phyloP scores from a whole-genome alignment of 1,284 basidiomycete species.

The Cryptococcus deneoformans region DNA sequence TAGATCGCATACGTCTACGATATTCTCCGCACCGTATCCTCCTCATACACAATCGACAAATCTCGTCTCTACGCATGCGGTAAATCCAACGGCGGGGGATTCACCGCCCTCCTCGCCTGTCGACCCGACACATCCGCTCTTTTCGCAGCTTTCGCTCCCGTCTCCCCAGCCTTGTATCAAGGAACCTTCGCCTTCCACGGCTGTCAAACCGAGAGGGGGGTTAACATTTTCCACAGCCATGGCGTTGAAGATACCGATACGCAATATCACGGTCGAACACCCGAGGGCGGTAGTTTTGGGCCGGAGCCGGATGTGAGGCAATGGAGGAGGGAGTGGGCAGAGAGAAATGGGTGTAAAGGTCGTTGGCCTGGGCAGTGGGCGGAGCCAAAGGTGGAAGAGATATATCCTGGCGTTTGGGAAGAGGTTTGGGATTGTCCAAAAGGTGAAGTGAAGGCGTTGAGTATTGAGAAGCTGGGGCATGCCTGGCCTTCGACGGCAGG shows the following conservation, averaged over 20 bases:
- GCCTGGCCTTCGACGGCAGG: conserved; percentile 21
- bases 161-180: conserved; percentile 26
- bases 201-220: conserved; percentile 17
- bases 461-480: conserved; percentile 18
- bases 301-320: conserved; percentile 19
- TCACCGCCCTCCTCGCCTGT: conserved; percentile 22
- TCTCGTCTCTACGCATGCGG: conserved; percentile 22
- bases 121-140: conserved; percentile 19
- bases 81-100: conserved; percentile 32
- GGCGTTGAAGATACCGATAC: conserved; percentile 24
- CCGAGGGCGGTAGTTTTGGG: conserved; percentile 12
- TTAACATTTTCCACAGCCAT: conserved; percentile 24
- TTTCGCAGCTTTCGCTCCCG: conserved; percentile 29
- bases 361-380: neutral
- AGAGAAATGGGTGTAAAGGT: conserved; percentile 18
- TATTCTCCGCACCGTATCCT: conserved; percentile 17
- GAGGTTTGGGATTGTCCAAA: conserved; percentile 15
- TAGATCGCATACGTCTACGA: conserved; percentile 24
- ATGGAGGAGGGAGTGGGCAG: conserved; percentile 23
- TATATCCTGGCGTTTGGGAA: conserved; percentile 6
- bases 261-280: conserved; percentile 21
- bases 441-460: conserved; percentile 18
- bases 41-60: conserved; percentile 17
- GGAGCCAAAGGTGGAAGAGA: conserved; percentile 3
- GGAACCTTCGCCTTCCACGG: conserved; percentile 20